Base-by-base conservation (phyloP, 495 filamentous ascomycete species). In the Aspergillus kassunensis region DNA sequence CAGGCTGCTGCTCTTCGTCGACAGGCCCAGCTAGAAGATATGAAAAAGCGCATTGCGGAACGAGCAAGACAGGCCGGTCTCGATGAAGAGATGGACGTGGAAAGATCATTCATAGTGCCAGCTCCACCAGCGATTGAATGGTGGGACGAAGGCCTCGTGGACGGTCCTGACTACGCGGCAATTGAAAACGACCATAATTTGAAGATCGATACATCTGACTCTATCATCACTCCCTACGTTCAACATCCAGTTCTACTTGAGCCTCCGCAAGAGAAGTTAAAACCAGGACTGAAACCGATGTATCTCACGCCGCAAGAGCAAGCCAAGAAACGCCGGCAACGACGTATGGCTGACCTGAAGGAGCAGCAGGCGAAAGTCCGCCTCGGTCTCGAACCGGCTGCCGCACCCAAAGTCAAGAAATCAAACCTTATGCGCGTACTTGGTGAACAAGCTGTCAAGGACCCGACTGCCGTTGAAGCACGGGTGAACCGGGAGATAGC, bases 391-490 rank as follows among this genome's bases (percentile, higher is more conserved):
- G 84, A 89, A 50, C 88, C 89, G 2, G 88, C 95, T 6, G 88
- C 90, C 7, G 85, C 92, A 20, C 92, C 93, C 9, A 97, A 97
- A 66, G 87, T 97, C 57, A 97, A 95, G 70, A 93, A 92, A 65
- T 84, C 82, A 43, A 98, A 98, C 64, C 76, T 98, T 48, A 97
- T 98, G 93, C 86, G 91, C 40, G 93, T 99, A 3, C 74, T 97
- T n/a, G 93, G 93, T 36, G 90, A 97, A 62, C 88, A 96, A 66
- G 93, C 93, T 3, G 91, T 99, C 58, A 95, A 95, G 60, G 93
- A 99, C 65, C 93, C 93, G 9, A 99, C 93, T 2, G 93, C 93
- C 16, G 91, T 97, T 25, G 93, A 99, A 70, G 91, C 93, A 30
- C 83, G 89, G 21, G 93, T 99, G 30, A 95, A 88, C 68, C 75